Base-by-base conservation (phyloP, 345 rosid genomes). In the Eucalyptus erythrocorys region DNA sequence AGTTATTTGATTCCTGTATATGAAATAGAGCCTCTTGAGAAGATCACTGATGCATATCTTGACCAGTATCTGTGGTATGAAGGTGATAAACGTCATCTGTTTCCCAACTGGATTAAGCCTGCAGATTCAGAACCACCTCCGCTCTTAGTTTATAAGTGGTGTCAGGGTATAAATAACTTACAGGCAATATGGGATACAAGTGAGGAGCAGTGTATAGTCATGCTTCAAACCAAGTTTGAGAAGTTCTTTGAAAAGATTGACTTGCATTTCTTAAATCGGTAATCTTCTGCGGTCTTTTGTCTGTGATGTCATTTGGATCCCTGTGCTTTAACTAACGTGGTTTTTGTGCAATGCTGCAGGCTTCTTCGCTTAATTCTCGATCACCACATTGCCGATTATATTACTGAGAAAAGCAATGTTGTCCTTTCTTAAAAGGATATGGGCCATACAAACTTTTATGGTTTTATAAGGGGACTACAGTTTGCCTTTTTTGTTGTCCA, bases 41-140 rank as follows among this genome's bases (percentile, higher is more conserved):
- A 97, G 86, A 95, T 98, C 45, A 96, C 99, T 17, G 99, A 98
- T 93, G 98, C 99, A 47, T 98, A 98, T 90, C 98, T 98, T 89
- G 99, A 98, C 88, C 99, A 97, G 85, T 98, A 96, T 91, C 92
- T 98, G 93, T 98, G 99, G 99, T 98, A 97, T 87, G 99, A 98
- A 93, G 99, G 99, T 53, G 99, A 98, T 89, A 98, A 98, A 94
- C 98, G 98, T 40, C 99, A 96, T 91, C 96, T 98, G 88, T 98
- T 98, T 90, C 99, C 99, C 66, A 97, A 96, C 91, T 97, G 99
- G 99, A 97, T 97, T 84, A 98, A 98, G 93, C 99, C 99, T 91
- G 99, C 99, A n/a, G 99, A 98, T 95, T 96, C 98, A 27, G 99
- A 97, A 92, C 99, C 99, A 9, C 99, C 99, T 24, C 99, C 99